These are phyloP conservation scores for Eucommia ulmoides DNA, from an alignment of 257 asterid genomes.

Conservation along the genomic window DNA sequence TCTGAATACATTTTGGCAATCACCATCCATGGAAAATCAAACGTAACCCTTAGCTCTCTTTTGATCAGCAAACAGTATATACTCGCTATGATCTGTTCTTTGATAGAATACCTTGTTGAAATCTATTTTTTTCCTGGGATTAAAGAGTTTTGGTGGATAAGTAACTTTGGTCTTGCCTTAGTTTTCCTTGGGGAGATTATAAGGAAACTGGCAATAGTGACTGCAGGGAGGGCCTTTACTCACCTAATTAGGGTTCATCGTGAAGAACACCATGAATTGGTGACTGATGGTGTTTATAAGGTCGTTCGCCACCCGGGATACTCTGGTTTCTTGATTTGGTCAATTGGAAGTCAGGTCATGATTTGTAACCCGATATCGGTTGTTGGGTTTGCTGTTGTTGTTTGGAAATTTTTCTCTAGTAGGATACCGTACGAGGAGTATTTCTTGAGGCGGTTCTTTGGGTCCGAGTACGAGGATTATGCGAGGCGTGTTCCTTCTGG, in stretches of 20 bases:
- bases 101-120: slow-evolving; percentile 63
- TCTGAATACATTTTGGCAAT: slow-evolving; percentile 65
- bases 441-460: slow-evolving; percentile 73
- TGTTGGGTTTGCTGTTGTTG: slow-evolving; percentile 47
- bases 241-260: slow-evolving; percentile 59
- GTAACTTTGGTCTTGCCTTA: slow-evolving; percentile 58
- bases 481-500: slow-evolving; percentile 55
- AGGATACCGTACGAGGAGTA: slow-evolving; percentile 81
- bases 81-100: slow-evolving; percentile 57
- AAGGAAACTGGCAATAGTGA: slow-evolving; percentile 68
- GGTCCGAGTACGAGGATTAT: slow-evolving; percentile 53
- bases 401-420: slow-evolving; percentile 59
- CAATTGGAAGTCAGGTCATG: slow-evolving; percentile 53
- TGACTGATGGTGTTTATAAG: slow-evolving; percentile 59
- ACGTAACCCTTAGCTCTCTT: slow-evolving; percentile 53
- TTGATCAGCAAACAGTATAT: slow-evolving; percentile 55
- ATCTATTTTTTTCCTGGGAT: slow-evolving; percentile 46
- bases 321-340: slow-evolving; percentile 50
- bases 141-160: slow-evolving; percentile 62
- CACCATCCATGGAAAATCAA: slow-evolving; percentile 53
- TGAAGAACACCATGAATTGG: slow-evolving; percentile 58
- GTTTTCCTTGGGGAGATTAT: slow-evolving; percentile 66
- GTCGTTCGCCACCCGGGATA: slow-evolving; percentile 76
- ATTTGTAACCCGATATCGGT: slow-evolving; percentile 71
- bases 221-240: slow-evolving; percentile 82